These are phyloP conservation scores for Clarireedia hainanense DNA, from an alignment of 2,329 filamentous ascomycete genomes.

Conservation along the genomic window DNA sequence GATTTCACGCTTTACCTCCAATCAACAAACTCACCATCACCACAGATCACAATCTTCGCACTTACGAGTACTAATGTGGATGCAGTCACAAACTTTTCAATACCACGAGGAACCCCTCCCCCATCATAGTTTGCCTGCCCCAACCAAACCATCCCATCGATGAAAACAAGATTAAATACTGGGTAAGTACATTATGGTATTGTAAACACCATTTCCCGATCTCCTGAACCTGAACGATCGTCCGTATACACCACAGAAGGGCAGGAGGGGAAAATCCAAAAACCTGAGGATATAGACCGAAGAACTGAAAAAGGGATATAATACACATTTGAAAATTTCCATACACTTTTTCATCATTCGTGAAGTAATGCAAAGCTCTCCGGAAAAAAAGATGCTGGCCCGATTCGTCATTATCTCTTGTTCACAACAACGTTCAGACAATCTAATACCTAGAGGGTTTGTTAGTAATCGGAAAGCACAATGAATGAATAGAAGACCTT, in stretches of 20 bases:
- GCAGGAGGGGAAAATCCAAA: neutral
- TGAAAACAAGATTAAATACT: too few relatives aligned
- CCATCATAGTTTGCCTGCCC: neutral
- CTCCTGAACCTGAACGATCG: neutral
- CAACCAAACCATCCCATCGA: too few relatives aligned
- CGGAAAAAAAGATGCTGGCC: neutral
- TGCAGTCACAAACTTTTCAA: neutral
- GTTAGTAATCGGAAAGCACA: constrained; percentile 1
- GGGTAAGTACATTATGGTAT: neutral
- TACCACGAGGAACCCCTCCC: neutral
- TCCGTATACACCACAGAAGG: neutral
- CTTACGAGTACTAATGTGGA: too few relatives aligned
- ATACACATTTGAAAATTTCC: constrained; percentile 6
- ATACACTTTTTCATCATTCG: constrained; percentile 6
- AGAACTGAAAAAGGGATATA: constrained; percentile 5
- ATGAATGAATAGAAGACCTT: constrained; percentile 8
- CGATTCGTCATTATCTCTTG: constrained; percentile 18
- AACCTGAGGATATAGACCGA: constrained; percentile 2
- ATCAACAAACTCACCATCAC: too few relatives aligned
- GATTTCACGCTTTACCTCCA: too few relatives aligned
- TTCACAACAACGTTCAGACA: constrained; percentile 22
- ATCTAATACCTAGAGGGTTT: constrained; percentile 19
- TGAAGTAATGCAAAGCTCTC: neutral
- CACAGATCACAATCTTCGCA: too few relatives aligned
- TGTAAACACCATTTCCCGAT: too few relatives aligned